Conservation (phyloP, 176 grass and related monocot genomes). For the maize (Zea mays) region Zm-B73-REFERENCE-NAM-5.0 NC_050096.1:38312501-38313000, state of each 20-base stretch:
- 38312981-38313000: constrained; percentile 75
- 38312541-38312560: constrained; percentile 37
- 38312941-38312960: constrained; percentile 70
- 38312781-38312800: constrained; percentile 57
- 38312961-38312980: constrained; percentile 95
- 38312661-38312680: constrained; percentile 89
- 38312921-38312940: constrained; percentile 77
- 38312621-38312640: constrained; percentile 69
- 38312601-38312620: constrained; percentile 69
- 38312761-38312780: constrained; percentile 50
- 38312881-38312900: constrained; percentile 49
- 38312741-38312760: constrained; percentile 73
- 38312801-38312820: constrained; percentile 84
- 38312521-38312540: background rate
- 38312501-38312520: background rate
- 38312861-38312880: constrained; percentile 70
- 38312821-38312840: constrained; percentile 64
- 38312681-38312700: constrained; percentile 47
- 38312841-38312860: constrained; percentile 39
- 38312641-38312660: constrained; percentile 57
- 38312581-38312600: constrained; percentile 72
- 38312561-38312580: constrained; percentile 73
- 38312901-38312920: constrained; percentile 72
- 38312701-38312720: constrained; percentile 69
- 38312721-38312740: constrained; percentile 67